These are phyloP conservation scores for Chloranthus sessilifolius DNA, from an alignment of 164 flowering plant genomes.

Conservation along the genomic window DNA sequence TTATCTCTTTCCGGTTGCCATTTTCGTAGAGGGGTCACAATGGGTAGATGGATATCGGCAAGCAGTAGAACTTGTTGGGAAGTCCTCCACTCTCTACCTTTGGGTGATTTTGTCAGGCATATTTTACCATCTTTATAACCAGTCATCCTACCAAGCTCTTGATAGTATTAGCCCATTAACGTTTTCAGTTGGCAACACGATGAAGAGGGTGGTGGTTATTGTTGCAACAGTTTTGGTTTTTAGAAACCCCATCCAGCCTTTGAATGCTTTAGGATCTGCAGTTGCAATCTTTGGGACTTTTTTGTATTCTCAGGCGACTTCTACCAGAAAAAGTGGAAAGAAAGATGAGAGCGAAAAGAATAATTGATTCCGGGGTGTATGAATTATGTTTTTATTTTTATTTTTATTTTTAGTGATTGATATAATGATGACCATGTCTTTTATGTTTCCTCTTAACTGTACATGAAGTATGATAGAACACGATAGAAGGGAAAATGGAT, in stretches of 20 bases:
- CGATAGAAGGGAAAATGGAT: not conserved
- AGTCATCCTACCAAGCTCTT: constrained; percentile 82
- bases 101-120: constrained; percentile 81
- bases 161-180: constrained; percentile 88
- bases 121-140: constrained; percentile 87
- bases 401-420: too few species aligned
- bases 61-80: constrained; percentile 51
- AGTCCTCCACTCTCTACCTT: constrained; percentile 55
- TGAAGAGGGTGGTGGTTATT: constrained; percentile 94
- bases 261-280: constrained; percentile 86
- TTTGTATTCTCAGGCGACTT: constrained; percentile 82
- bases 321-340: constrained; percentile 37
- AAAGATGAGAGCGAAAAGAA: constrained; percentile 45
- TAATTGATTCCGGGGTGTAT: too few species aligned
- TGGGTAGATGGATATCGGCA: constrained; percentile 72
- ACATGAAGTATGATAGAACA: too few species aligned
- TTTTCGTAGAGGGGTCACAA: constrained; percentile 77
- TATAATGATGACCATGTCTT: too few species aligned
- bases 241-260: constrained; percentile 78
- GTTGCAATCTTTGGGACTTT: constrained; percentile 88
- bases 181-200: constrained; percentile 88
- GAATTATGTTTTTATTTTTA: too few species aligned
- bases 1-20: constrained; percentile 73
- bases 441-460: not conserved
- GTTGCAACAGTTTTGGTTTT: constrained; percentile 70